Evolutionary conservation across 805 yeast genomes (phyloP), one percentile per base, ranked within the genome.

Genomic region (Nakazawaea molendinolei): DNA sequence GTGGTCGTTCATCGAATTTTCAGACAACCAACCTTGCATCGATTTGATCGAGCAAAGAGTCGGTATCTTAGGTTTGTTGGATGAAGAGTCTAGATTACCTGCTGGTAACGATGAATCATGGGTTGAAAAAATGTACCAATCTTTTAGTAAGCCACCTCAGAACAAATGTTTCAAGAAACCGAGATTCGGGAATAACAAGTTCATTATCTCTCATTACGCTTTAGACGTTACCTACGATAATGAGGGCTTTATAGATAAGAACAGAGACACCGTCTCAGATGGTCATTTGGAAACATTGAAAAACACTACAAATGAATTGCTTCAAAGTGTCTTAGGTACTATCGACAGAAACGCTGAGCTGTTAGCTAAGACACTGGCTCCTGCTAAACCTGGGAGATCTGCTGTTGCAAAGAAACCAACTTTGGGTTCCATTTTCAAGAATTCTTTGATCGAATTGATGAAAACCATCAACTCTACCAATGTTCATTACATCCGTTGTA

Each of bases 11-110:
- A 90, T 90, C 50, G 97, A 90, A 50, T 90, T 89, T 52, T 78
- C 92, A 36, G 98, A 90, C 58, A 90, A 90, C 58, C 96, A 92
- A 65, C 97, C 97, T 3, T 90, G 97, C 64, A 90, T 90, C 49
- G 80, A 81, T 48, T 72, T 90, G 50, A 92, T 90, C 50, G 98
- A 90, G 65, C 78, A 78, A 52, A 83, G 79, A 56, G 61, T 87
- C 44, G 98, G 98, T 58, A 78, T 90, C 34, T 68, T 90, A 45
- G 76, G 95, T 0, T 69, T 90, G 41, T 71, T 90, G 44, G 97
- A 90, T 58, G 98, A 90, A 66, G 97, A 92, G 61, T 82, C 95
- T 9, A 75, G 97, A 54, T 67, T 92, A 49, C 97, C 97, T 1
- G 74, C 95, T 20, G 97, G 97, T 49, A 74, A 79, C 42, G 97